phyloP scores from a whole-genome alignment of 2,329 filamentous ascomycete genomes.

The Microdochium trichocladiopsis region DNA sequence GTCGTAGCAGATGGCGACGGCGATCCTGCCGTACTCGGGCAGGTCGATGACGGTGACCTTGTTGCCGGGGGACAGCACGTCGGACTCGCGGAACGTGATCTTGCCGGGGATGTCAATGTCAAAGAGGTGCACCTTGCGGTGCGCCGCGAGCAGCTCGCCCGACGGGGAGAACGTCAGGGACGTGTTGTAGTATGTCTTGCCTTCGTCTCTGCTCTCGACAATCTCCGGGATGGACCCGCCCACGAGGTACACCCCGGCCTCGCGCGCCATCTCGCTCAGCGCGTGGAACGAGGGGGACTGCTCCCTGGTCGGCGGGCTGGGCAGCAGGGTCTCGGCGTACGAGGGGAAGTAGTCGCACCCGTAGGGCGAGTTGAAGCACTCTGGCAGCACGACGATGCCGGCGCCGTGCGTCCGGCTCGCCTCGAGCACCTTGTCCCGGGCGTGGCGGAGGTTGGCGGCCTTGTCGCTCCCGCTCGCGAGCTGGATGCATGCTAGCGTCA shows the following conservation, averaged over 20 bases:
- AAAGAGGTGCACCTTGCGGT: conserved; percentile 93
- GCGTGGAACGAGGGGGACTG: conserved; percentile 82
- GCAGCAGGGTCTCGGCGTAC: conserved; percentile 83
- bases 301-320: conserved; percentile 62
- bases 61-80: conserved; percentile 80
- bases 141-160: conserved; percentile 75
- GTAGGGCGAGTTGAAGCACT: conserved; percentile 99
- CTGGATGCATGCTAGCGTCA: conserved; percentile 78
- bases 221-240: conserved; percentile 91
- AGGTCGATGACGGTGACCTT: conserved; percentile 80
- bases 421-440: conserved; percentile 74
- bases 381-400: conserved; percentile 83
- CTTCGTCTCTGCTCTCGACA: conserved; percentile 23
- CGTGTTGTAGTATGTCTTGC: conserved; percentile 72
- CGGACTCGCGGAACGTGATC: conserved; percentile 85
- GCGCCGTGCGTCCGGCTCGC: conserved; percentile 64
- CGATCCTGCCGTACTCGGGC: conserved; percentile 82
- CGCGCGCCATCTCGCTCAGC: conserved; percentile 69
- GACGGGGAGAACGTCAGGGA: conserved; percentile 73
- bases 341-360: conserved; percentile 83
- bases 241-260: conserved; percentile 73
- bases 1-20: conserved; percentile 94
- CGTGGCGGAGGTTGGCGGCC: conserved; percentile 71
- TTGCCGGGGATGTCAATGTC: conserved; percentile 96
- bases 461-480: conserved; percentile 80